These are phyloP conservation scores for Gracilariopsis chorda DNA, from an alignment of 23 red algal genomes.

Conservation along the genomic window DNA sequence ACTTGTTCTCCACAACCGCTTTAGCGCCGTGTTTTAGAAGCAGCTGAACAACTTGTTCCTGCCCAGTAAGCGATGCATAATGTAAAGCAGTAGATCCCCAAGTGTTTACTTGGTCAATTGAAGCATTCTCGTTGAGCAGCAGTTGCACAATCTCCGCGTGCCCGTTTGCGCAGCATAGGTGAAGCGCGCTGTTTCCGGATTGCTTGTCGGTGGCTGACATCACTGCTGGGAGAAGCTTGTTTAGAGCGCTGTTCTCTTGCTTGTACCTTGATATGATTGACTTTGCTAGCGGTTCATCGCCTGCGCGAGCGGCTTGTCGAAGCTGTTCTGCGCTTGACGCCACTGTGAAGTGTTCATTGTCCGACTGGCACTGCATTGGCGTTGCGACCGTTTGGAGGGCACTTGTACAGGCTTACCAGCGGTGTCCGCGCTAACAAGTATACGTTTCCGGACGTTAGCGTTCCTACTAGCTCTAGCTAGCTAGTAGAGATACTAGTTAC, in stretches of 20 bases:
- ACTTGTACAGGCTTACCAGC: too few species aligned
- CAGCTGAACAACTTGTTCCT: constrained; percentile 10
- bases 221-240: constrained; percentile 8
- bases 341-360: background rate
- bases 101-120: constrained; percentile 26
- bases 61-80: constrained; percentile 38
- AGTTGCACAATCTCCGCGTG: background rate
- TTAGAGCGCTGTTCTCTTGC: background rate
- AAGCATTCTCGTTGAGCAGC: background rate
- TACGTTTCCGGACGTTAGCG: too few species aligned
- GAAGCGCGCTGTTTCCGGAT: constrained; percentile 63
- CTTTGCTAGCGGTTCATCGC: background rate
- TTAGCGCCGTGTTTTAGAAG: constrained; percentile 27
- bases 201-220: background rate
- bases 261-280: background rate
- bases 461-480: too few species aligned
- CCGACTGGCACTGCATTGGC: background rate
- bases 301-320: background rate
- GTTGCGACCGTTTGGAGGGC: too few species aligned
- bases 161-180: constrained; percentile 62
- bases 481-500: too few species aligned
- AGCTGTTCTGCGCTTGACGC: background rate
- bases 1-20: constrained; percentile 59
- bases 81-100: constrained; percentile 68
- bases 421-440: too few species aligned